Evolutionary conservation across 495 filamentous ascomycete genomes (phyloP).

Genomic region (Penicillium lividum): DNA sequence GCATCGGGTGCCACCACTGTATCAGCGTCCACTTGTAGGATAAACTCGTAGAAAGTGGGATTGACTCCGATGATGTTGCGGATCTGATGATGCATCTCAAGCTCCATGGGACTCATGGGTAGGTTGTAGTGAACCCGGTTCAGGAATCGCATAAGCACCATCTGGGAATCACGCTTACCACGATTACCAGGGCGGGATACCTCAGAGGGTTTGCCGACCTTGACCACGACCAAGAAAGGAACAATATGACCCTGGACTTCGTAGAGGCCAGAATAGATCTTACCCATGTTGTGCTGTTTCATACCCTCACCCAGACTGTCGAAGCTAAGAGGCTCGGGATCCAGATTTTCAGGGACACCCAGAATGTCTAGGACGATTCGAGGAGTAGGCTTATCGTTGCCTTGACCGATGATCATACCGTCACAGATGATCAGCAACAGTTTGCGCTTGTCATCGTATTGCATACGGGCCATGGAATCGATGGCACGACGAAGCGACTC

Average conservation of each 20-base stretch:
- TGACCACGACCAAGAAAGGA: conserved; percentile 94
- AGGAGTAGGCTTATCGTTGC: conserved; percentile 93
- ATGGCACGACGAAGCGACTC: conserved; percentile 95
- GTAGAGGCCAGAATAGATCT: conserved; percentile 96
- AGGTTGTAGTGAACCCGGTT: conserved; percentile 97
- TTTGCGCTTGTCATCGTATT: conserved; percentile 84
- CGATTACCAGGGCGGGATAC: conserved; percentile 95
- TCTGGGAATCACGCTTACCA: conserved; percentile 99
- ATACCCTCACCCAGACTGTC: conserved; percentile 94
- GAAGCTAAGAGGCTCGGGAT: conserved; percentile 97
- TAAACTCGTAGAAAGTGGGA: conserved; percentile 96
- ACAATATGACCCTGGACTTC: conserved; percentile 98
- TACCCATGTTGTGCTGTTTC: conserved; percentile 99
- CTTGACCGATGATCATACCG: conserved; percentile 96
- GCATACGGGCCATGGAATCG: conserved; percentile 93
- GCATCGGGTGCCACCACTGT: conserved; percentile 91
- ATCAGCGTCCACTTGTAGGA: conserved; percentile 96
- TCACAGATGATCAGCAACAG: conserved; percentile 32
- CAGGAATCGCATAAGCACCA: conserved; percentile 96
- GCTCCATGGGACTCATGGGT: conserved; percentile 92
- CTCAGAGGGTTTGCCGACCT: conserved; percentile 96
- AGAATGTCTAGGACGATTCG: conserved; percentile 96
- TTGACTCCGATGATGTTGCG: conserved; percentile 99
- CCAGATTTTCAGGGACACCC: conserved; percentile 87
- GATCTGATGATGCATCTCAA: conserved; percentile 99